Evolutionary conservation across 257 asterid species (phyloP), one percentile per base, ranked within the genome.

Genomic region (Plantago major): DNA sequence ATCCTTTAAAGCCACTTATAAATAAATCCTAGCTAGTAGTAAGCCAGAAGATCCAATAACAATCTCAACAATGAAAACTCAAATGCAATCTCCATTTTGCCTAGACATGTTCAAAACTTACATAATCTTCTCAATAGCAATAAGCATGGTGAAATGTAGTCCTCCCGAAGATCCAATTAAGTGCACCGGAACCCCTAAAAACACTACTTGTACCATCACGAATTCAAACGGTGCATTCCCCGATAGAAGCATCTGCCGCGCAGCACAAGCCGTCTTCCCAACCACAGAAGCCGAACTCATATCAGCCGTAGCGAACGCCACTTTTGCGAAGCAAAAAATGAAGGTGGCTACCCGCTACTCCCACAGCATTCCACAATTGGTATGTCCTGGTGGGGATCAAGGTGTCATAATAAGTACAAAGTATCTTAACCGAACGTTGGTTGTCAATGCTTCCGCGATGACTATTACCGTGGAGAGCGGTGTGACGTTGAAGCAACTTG

Each of bases 381-480:
- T 72, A 1, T 86, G 92, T 59, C 87, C 78, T 0, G 95, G 58
- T 10, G 92, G 77, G 3, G 69, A 58, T 0, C 62, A 68, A 2
- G 89, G 89, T 3, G 17, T 79, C n/a, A 11, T 86, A 10, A 83
- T 86, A 40, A 86, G 89, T 79, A 86, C 95, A 0, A 81, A 62
- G 28, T 33, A 56, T 51, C 62, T 83, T 2, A 73, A 78, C 50
- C 73, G 73, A 3, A 62, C 53, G 10, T 3, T 79, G 13, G 15
- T 18, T 7, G 42, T 79, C 6, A 62, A 81, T 19, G 58, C 7
- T 0, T 44, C 68, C 0, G 73, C 58, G 16, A 63, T 68, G 82
- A 83, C 78, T 0, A 60, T 81, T 42, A 84, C 87, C 8, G 89
- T 81, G n/a, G 87, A 84, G 73, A 76, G 85, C 26, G 95, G 95